Percentiles rank a stretch among this genome's conserved stretches.
Evolutionary conservation across 768 basidiomycete species (phyloP).

Genomic region (Tephrocybe rancida): DNA sequence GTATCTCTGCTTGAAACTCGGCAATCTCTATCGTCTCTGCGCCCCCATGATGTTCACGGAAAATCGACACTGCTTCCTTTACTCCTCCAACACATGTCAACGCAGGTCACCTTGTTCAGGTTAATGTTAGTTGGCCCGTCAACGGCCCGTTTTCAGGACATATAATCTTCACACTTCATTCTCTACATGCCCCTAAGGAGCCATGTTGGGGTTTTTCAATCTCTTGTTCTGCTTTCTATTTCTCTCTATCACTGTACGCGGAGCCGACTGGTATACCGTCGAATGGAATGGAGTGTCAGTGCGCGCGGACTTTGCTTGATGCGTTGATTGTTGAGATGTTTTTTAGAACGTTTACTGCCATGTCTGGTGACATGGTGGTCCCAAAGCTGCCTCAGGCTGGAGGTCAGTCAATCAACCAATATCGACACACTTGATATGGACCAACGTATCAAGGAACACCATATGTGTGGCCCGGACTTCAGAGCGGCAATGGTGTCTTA

Average conservation of each 20-base stretch:
- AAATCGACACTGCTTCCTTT: background rate
- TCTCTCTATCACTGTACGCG: slow-evolving; percentile 13
- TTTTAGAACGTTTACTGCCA: slow-evolving; percentile 22
- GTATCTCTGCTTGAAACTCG: slow-evolving; percentile 20
- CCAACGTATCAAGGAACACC: slow-evolving; percentile 19
- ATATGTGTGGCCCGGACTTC: slow-evolving; percentile 29
- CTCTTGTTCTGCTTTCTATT: slow-evolving; percentile 9
- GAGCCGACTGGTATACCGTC: slow-evolving; percentile 27
- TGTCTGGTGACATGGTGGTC: slow-evolving; percentile 28
- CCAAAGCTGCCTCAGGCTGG: slow-evolving; percentile 24
- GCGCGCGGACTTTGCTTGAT: background rate
- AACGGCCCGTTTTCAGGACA: slow-evolving; percentile 6
- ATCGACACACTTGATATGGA: background rate
- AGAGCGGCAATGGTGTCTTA: slow-evolving; percentile 26
- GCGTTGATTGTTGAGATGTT: too few relatives aligned
- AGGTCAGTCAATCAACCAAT: slow-evolving; percentile 6
- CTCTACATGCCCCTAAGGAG: background rate
- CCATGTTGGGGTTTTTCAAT: background rate
- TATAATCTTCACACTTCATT: background rate
- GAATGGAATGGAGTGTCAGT: slow-evolving; percentile 28
- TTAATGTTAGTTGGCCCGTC: background rate
- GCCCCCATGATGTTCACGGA: slow-evolving; percentile 9
- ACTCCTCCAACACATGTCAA: background rate
- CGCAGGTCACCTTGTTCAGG: slow-evolving; percentile 8
- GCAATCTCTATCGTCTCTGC: background rate